Percentiles rank a stretch among this genome's conserved stretches.
phyloP scores from a whole-genome alignment of 768 basidiomycete species.

The Podaxis sp. region DNA sequence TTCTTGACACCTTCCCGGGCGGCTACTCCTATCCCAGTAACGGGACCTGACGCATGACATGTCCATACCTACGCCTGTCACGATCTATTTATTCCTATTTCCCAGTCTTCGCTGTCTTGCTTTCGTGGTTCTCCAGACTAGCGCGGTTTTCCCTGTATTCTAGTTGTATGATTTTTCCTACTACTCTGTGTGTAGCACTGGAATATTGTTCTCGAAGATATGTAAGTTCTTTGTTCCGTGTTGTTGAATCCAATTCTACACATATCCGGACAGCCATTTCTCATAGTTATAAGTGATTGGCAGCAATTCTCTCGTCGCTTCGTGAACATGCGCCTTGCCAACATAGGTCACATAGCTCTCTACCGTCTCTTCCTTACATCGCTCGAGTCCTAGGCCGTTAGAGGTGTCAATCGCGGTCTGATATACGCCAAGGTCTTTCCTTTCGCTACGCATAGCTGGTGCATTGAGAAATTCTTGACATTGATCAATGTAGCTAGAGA shows the following conservation, averaged over 20 bases:
- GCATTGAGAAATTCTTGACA: constrained; percentile 64
- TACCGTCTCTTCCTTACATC: constrained; percentile 39
- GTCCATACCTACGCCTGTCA: not conserved
- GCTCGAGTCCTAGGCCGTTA: constrained; percentile 36
- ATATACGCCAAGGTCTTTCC: constrained; percentile 61
- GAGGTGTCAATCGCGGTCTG: constrained; percentile 49
- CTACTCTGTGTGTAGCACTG: constrained; percentile 5
- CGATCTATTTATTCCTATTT: constrained; percentile 11
- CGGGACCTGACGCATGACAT: not conserved
- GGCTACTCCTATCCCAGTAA: not conserved
- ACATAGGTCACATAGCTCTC: constrained; percentile 49
- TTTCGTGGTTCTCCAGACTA: constrained; percentile 11
- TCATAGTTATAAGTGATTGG: constrained; percentile 50
- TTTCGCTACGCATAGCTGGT: constrained; percentile 51
- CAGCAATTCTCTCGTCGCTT: constrained; percentile 73
- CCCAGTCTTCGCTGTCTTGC: constrained; percentile 18
- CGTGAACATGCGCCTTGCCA: constrained; percentile 45
- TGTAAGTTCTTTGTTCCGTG: not conserved
- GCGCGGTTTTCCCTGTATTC: constrained; percentile 14
- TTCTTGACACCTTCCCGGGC: constrained; percentile 4
- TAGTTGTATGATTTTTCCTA: constrained; percentile 7
- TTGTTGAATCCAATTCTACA: constrained; percentile 2
- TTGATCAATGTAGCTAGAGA: constrained; percentile 69
- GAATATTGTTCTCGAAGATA: not conserved
- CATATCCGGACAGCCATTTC: constrained; percentile 36